A percentile compares a stretch with the other conserved stretches of the same genome.
Conservation (phyloP, 2,329 filamentous ascomycete genomes). For the Fusarium torulosum region DNA sequence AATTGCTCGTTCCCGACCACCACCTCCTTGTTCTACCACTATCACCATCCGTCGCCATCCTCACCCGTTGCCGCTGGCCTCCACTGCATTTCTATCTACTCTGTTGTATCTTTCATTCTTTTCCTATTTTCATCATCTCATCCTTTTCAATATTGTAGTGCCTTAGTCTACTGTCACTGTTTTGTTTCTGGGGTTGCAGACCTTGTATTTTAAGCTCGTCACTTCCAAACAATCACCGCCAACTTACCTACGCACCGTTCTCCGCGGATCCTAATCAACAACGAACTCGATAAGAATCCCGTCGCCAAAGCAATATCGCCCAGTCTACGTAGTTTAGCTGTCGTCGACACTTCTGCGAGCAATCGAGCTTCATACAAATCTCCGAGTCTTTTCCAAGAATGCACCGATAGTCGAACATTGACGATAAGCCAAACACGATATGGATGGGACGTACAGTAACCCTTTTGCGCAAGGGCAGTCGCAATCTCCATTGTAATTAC, state of each 20-base stretch:
- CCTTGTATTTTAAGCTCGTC: slow-evolving; percentile 36
- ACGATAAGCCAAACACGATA: slow-evolving; percentile 37
- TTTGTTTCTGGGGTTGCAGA: slow-evolving; percentile 14
- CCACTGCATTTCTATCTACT: slow-evolving; percentile 7
- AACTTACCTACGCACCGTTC: slow-evolving; percentile 12
- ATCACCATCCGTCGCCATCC: slow-evolving; percentile 29
- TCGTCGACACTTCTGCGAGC: slow-evolving; percentile 17
- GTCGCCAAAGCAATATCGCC: slow-evolving; percentile 23
- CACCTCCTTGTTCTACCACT: slow-evolving; percentile 40
- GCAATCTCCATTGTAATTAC: slow-evolving; percentile 48
- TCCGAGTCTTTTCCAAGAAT: slow-evolving; percentile 39
- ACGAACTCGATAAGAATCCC: slow-evolving; percentile 31
- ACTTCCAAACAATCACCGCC: slow-evolving; percentile 24
- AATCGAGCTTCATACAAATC: slow-evolving; percentile 4
- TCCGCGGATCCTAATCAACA: slow-evolving; percentile 32
- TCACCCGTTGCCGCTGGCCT: slow-evolving; percentile 17
- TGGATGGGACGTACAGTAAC: slow-evolving; percentile 51
- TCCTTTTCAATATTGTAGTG: slow-evolving; percentile 23
- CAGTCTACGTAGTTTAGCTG: slow-evolving; percentile 16
- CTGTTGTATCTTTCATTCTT: slow-evolving; percentile 11
- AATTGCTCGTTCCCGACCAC: slow-evolving; percentile 38
- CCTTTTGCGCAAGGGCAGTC: slow-evolving; percentile 47
- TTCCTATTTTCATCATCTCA: slow-evolving; percentile 28
- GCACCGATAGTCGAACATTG: slow-evolving; percentile 37
- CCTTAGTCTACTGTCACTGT: slow-evolving; percentile 8